A percentile compares a stretch with the other conserved stretches of the same genome.
Conservation (phyloP, 345 rosid species). For the Gynandropsis gynandra region DNA sequence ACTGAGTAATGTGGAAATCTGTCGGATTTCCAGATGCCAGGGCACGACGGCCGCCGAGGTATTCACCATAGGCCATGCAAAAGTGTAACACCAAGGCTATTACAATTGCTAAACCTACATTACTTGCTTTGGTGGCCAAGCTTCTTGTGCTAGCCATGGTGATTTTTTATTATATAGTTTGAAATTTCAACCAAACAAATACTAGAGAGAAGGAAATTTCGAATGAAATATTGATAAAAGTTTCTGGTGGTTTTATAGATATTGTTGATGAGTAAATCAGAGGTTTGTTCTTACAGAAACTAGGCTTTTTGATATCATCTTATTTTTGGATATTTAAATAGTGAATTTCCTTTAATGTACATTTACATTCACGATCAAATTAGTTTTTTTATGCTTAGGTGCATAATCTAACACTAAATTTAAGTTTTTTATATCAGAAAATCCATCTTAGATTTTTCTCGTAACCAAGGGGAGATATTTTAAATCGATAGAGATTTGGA, state of each 20-base stretch:
- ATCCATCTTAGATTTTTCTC: too few species aligned
- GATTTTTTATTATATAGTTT: slow-evolving; percentile 19
- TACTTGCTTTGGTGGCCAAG: slow-evolving; percentile 18
- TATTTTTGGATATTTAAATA: too few species aligned
- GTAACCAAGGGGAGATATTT: too few species aligned
- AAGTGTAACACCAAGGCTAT: slow-evolving; percentile 30
- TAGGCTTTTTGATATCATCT: slow-evolving; percentile 17
- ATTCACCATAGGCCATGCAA: slow-evolving; percentile 35
- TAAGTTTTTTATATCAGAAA: too few species aligned
- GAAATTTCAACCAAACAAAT: slow-evolving; percentile 1
- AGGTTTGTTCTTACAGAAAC: neutral
- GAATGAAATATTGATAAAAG: slow-evolving; percentile 12
- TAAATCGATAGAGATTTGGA: too few species aligned
- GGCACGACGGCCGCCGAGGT: slow-evolving; percentile 25
- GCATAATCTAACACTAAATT: too few species aligned
- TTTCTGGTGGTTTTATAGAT: neutral
- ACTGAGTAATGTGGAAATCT: slow-evolving; percentile 35
- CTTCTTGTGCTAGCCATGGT: slow-evolving; percentile 37
- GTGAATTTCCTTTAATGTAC: too few species aligned
- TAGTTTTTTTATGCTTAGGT: too few species aligned
- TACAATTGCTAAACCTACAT: slow-evolving; percentile 18
- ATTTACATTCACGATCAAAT: too few species aligned
- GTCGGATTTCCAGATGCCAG: slow-evolving; percentile 25
- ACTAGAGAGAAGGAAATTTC: slow-evolving; percentile 13
- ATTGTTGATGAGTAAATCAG: neutral